A percentile compares a stretch with the other conserved stretches of the same genome.
phyloP scores from a whole-genome alignment of 108 stramenopile species.

The Pseudonitzschia pungens region DNA sequence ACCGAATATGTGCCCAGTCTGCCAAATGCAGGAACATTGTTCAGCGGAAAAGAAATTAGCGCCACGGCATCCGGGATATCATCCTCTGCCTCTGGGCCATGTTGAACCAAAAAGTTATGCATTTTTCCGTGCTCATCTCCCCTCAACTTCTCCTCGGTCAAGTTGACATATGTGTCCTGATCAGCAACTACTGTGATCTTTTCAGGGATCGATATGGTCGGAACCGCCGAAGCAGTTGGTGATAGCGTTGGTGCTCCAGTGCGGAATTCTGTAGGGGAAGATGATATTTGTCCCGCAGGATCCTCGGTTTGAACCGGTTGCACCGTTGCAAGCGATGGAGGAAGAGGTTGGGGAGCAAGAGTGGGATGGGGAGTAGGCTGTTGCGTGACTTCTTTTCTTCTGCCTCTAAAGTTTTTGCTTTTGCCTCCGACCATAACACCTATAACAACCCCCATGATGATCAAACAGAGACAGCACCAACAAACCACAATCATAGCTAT shows the following conservation, averaged over 20 bases:
- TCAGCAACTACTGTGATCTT: constrained; percentile 12
- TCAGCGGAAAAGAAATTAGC: constrained; percentile 18
- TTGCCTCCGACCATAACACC: constrained; percentile 11
- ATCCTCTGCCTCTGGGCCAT: constrained; percentile 20
- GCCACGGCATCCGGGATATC: constrained; percentile 20
- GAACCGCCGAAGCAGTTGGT: constrained; percentile 24
- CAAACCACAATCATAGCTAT: constrained; percentile 8
- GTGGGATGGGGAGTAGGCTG: not conserved
- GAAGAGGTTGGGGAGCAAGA: not conserved
- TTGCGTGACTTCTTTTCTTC: not conserved
- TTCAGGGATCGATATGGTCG: constrained; percentile 24
- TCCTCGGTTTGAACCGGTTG: constrained; percentile 13
- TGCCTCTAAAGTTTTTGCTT: not conserved
- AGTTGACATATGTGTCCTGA: constrained; percentile 23
- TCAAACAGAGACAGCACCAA: constrained; percentile 30
- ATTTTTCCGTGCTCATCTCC: constrained; percentile 22
- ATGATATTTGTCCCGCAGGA: not conserved
- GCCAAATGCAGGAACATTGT: constrained; percentile 13
- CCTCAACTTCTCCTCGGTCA: not conserved
- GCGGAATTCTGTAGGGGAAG: constrained; percentile 7
- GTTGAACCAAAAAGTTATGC: constrained; percentile 23
- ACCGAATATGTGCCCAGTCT: constrained; percentile 4
- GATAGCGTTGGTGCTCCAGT: constrained; percentile 10
- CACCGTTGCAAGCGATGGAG: not conserved
- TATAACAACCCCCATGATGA: constrained; percentile 20